These are phyloP conservation scores for Zalerion maritima DNA, from an alignment of 495 filamentous ascomycete genomes.

Conservation along the genomic window DNA sequence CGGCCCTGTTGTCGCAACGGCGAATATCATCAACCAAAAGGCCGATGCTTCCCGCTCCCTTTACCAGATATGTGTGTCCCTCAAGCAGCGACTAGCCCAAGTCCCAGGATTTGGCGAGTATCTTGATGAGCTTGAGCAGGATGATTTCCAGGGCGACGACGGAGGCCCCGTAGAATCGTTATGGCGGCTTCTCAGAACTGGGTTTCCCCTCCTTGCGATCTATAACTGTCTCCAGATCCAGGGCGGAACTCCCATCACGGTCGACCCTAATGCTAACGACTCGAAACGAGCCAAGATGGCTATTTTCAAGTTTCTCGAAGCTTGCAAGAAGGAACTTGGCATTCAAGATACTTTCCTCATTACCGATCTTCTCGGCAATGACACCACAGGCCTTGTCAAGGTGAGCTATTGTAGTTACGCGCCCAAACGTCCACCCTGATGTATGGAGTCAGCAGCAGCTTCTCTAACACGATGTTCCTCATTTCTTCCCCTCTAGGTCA, in stretches of 20 bases:
- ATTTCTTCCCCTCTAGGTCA: too few relatives aligned
- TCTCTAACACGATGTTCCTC: too few relatives aligned
- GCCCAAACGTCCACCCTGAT: too few relatives aligned
- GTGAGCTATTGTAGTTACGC: slow-evolving; percentile 24
- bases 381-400: slow-evolving; percentile 96
- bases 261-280: slow-evolving; percentile 43
- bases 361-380: slow-evolving; percentile 78
- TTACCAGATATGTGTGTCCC: slow-evolving; percentile 82
- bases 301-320: slow-evolving; percentile 41
- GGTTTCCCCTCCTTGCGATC: slow-evolving; percentile 72
- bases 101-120: slow-evolving; percentile 71
- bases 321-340: slow-evolving; percentile 47
- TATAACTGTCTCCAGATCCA: slow-evolving; percentile 78
- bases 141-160: slow-evolving; percentile 31
- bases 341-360: slow-evolving; percentile 85
- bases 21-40: slow-evolving; percentile 88
- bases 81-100: slow-evolving; percentile 63
- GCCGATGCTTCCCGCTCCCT: slow-evolving; percentile 79
- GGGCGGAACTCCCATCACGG: slow-evolving; percentile 45
- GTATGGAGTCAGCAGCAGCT: too few relatives aligned
- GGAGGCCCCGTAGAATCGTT: slow-evolving; percentile 77
- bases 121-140: slow-evolving; percentile 44
- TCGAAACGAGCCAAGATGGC: slow-evolving; percentile 49
- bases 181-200: slow-evolving; percentile 76
- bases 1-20: slow-evolving; percentile 51